Evolutionary conservation across 192 early-diverging fungal genomes (phyloP).

Genomic region (Geranomyces variabilis): DNA sequence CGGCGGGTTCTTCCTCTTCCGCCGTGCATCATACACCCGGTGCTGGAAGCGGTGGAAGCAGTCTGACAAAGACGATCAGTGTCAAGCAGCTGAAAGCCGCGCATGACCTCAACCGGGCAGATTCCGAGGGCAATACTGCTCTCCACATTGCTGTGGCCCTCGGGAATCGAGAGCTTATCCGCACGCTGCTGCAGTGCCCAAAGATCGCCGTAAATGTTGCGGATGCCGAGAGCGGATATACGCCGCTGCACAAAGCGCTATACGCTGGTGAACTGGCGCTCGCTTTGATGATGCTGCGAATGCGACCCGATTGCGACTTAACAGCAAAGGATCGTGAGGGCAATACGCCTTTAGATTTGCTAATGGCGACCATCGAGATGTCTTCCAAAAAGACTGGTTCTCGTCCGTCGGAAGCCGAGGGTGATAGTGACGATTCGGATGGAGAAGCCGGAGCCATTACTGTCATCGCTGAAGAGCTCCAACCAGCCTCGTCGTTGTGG

Average conservation of each 20-base stretch:
- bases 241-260: constrained; percentile 66
- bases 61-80: not conserved
- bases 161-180: constrained; percentile 20
- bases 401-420: not conserved
- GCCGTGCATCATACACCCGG: not conserved
- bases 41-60: constrained; percentile 17
- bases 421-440: constrained; percentile 30
- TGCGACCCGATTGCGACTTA: constrained; percentile 54
- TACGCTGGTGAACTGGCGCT: constrained; percentile 62
- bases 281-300: constrained; percentile 49
- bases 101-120: constrained; percentile 23
- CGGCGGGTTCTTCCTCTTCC: not conserved
- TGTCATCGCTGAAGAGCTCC: not conserved
- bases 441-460: not conserved
- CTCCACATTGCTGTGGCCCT: constrained; percentile 32
- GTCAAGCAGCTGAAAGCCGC: constrained; percentile 1
- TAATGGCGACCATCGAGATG: constrained; percentile 31
- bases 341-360: constrained; percentile 52
- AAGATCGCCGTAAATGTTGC: constrained; percentile 59
- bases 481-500: constrained; percentile 53
- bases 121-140: constrained; percentile 34
- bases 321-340: constrained; percentile 57
- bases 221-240: constrained; percentile 73
- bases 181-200: constrained; percentile 21
- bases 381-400: not conserved